Base-by-base conservation (phyloP, 2,329 filamentous ascomycete genomes). In the Stachybotrys elegans region DNA sequence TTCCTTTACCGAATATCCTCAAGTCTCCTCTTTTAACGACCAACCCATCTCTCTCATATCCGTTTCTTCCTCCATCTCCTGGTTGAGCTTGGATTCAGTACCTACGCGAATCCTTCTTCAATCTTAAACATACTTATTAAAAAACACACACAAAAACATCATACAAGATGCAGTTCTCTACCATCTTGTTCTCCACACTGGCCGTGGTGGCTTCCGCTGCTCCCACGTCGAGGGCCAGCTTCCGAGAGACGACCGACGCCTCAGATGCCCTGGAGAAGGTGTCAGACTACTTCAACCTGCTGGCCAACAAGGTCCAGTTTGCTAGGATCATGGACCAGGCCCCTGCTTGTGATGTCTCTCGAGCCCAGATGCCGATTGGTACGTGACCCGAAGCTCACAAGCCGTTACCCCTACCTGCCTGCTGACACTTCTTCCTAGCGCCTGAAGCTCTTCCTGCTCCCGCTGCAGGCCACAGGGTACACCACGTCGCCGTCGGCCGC, bases 401-500 rank as follows among this genome's bases (percentile, higher is more conserved):
- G 25, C 25, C 11, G n/a, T 11, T 29, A 29, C 25, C 25, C 4
- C n/a, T 5, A 5, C 25, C 14, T n/a, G n/a, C n/a, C 25, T 29
- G 25, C 25, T 29, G 9, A 29, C 25, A 29, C 9, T 14, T 29
- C 25, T 14, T 29, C 25, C 25, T 14, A 72, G 79, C 73, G 51
- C 71, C 80, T 37, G 71, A 72, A 6, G 68, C 78, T 14, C 75
- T 95, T 6, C 81, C 85, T 13, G 51, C 72, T 7, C 80, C 81
- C 13, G 68, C 79, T 1, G 52, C 70, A 6, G 86, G 83, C 44
- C 71, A 88, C 22, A 70, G 60, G 4, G 73, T 94, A 41, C 77
- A 80, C 59, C 88, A 94, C 66, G 85, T 96, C 43, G 88, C 86
- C 59, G 73, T 96, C 49, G 92, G 92, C 57, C 84, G 88, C 36